Evolutionary conservation across 192 early-diverging fungal species (phyloP), one percentile per base, ranked within the genome.

Genomic region (Rhizoclosmatium globosum): DNA sequence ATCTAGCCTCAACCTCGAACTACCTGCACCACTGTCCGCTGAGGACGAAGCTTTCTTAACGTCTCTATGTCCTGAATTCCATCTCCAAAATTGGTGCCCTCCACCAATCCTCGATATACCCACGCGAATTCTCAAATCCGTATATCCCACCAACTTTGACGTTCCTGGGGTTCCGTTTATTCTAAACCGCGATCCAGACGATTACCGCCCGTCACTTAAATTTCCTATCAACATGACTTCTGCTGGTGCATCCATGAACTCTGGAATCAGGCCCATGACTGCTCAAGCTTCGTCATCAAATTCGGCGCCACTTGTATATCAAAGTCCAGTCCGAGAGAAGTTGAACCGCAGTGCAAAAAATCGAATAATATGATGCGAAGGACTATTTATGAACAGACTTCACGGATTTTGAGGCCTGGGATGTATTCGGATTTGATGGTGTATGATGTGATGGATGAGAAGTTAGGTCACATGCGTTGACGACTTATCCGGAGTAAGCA

Each of bases 351-450:
- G 47, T 59, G 69, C 23, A 70, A 71, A 44, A 57, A 72, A 44
- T 81, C 78, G 1, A 79, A 71, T 15, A 62, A 53, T 42, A 42
- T 58, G 45, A 46, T 81, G 44, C 78, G 82, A 70, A 82, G 82
- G 70, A 78, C 85, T n/a, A 68, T 89, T n/a, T 88, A 81, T 79
- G 87, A 88, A 68, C 87, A 88, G 74, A 88, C 85, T 57, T 74
- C 81, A 21, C 43, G 81, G 38, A 83, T 88, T 9, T 71, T 88
- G 56, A 46, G 79, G 47, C 77, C 82, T 31, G 65, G 56, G 47
- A 19, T 64, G 42, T 82, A 47, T 68, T 47, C 58, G 44, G 74
- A 80, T 64, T 17, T 64, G 4, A 23, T 85, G 7, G 84, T 88
- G 17, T 89, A 89, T 77, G 84, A 89, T 76, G 82, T 87, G 19